These are phyloP conservation scores for Aspergillus sp. DNA, from an alignment of 2,329 filamentous ascomycete species.

Conservation along the genomic window DNA sequence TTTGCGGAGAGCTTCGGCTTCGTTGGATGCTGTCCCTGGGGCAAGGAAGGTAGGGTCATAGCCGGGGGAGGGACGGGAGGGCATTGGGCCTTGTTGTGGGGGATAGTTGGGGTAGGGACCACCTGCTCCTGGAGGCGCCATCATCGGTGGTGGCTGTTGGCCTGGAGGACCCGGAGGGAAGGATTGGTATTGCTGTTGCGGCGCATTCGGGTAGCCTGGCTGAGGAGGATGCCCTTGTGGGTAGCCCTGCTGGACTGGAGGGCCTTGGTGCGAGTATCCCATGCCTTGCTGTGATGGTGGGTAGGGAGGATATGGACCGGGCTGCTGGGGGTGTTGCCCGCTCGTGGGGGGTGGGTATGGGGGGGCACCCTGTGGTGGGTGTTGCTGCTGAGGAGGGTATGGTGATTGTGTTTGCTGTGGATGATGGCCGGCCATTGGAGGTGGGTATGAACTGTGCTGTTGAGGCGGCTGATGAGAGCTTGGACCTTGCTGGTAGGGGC, in stretches of 20 bases:
- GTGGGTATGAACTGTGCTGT: conserved; percentile 5
- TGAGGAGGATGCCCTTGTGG: conserved; percentile 2
- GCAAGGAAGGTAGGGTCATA: conserved; percentile 67
- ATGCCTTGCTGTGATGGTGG: neutral
- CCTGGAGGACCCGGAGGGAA: conserved; percentile 11
- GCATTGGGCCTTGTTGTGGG: conserved; percentile 5
- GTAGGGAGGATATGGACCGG: neutral
- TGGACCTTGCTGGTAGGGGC: neutral
- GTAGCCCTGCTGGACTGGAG: neutral
- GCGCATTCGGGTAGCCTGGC: neutral
- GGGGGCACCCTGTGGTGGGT: neutral
- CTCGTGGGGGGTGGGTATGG: neutral
- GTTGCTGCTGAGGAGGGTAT: neutral
- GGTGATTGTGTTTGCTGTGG: conserved; percentile 2
- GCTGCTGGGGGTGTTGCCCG: neutral
- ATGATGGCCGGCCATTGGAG: neutral
- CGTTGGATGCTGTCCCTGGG: conserved; percentile 61
- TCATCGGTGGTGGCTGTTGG: conserved; percentile 7
- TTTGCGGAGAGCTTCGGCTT: conserved; percentile 65
- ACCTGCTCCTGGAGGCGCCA: neutral
- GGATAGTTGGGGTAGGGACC: neutral
- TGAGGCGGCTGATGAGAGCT: neutral
- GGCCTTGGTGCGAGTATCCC: conserved; percentile 1
- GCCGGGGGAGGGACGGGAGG: conserved; percentile 67
- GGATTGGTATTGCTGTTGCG: conserved; percentile 1